phyloP scores from a whole-genome alignment of 129 eudicot species.

The Oenanthe sinensis region DNA sequence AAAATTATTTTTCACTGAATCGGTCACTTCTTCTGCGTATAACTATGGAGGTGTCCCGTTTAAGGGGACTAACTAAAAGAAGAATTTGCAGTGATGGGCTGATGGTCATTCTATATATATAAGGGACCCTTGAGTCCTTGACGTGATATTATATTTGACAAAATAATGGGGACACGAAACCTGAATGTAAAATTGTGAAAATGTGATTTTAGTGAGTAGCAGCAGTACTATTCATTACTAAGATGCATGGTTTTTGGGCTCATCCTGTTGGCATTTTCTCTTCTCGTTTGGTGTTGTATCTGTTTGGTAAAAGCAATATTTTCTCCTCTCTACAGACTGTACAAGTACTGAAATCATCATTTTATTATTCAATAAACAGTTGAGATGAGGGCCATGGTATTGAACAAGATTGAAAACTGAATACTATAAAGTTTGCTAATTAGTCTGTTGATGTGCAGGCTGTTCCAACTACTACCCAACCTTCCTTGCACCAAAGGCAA shows the following conservation, averaged over 20 bases:
- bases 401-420: neutral
- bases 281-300: neutral
- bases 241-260: slow-evolving; percentile 6
- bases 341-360: neutral
- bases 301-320: slow-evolving; percentile 7
- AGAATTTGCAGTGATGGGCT: neutral
- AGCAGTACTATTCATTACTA: neutral
- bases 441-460: slow-evolving; percentile 1
- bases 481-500: neutral
- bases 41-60: neutral
- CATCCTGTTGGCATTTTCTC: slow-evolving; percentile 2
- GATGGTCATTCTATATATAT: neutral
- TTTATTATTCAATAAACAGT: slow-evolving; percentile 2
- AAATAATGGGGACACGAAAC: slow-evolving; percentile 9
- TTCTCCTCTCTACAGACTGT: neutral
- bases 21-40: too few species aligned
- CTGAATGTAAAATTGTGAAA: slow-evolving; percentile 3
- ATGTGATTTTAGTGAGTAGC: neutral
- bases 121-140: slow-evolving; percentile 13
- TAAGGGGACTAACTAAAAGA: neutral
- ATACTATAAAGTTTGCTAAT: neutral
- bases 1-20: neutral
- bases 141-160: slow-evolving; percentile 12
- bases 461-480: slow-evolving; percentile 3
- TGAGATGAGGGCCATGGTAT: neutral